These are phyloP conservation scores for Citrullus amarus DNA, from an alignment of 306 rosid species.

Conservation along the genomic window DNA sequence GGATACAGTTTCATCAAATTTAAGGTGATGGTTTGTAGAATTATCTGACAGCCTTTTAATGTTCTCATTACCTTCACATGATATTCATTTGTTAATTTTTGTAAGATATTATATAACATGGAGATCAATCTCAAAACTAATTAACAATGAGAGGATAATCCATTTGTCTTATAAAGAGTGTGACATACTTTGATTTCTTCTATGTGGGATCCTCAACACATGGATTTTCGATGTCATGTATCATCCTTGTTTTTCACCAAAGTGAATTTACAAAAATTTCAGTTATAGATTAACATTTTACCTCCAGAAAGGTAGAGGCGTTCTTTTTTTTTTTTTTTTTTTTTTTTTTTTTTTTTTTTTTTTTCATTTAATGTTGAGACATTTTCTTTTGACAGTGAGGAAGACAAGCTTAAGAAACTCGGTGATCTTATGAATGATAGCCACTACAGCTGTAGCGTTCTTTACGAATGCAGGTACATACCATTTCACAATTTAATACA, in stretches of 20 bases:
- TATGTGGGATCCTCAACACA: no score
- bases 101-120: neutral
- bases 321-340: no score
- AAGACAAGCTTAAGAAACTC: constrained; percentile 60
- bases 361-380: neutral
- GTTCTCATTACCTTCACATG: neutral
- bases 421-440: constrained; percentile 96
- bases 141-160: no score
- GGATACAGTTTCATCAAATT: constrained; percentile 63
- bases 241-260: neutral
- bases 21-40: constrained; percentile 30
- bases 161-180: no score
- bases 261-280: neutral
- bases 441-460: constrained; percentile 87
- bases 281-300: neutral
- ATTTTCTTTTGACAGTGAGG: constrained; percentile 49
- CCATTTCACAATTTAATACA: neutral
- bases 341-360: no score
- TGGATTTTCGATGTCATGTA: neutral
- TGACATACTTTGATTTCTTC: no score
- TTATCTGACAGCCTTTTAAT: neutral
- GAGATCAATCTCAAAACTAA: no score
- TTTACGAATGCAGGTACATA: constrained; percentile 94
- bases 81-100: neutral
- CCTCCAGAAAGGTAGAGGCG: neutral